Base-by-base conservation (phyloP, 2,329 filamentous ascomycete species). In the Colletotrichum cordylinicola region DNA sequence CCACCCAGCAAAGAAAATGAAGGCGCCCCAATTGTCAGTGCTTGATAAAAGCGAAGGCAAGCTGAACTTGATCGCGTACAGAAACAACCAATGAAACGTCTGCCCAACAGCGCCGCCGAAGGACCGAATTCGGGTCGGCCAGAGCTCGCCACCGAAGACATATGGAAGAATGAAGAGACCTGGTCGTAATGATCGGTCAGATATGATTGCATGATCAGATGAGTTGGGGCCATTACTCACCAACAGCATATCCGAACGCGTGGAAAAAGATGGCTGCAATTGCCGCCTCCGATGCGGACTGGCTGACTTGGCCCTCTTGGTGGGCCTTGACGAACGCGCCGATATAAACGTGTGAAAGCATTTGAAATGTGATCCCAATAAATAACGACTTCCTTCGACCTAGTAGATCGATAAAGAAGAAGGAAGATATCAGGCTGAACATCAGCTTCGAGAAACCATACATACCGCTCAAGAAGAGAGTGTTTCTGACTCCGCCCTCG, bases 221-320 rank as follows among this genome's bases (percentile, higher is more conserved):
- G 24, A 55, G 24, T 21, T 13, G 10, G 15, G 48, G 13, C 10
- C n/a, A 15, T 21, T 5, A 55, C 48, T 55, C 24, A 55, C 80
- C 81, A 55, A 82, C 81, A 18, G 83, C 83, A 77, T 86, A 88
- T 2, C 86, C 87, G 58, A 88, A 86, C 1, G 82, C 86, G 69
- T 88, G 86, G n/a, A 87, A 79, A 65, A 86, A 88, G 24, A 88
- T 83, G 4, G 85, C 83, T 0, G 85, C 86, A 31, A 88, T 82
- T 4, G 86, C 87, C 1, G 79, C 85, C 31, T 85, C 78, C 1
- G 82, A 83, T 10, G 86, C 81, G 5, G 77, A 77, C 2, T 77
- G 68, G 16, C 81, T 66, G 6, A 83, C 79, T 1, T 67, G 29
- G 0, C 79, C 81, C 0, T 72, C 27, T 71, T 83, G 79, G 15